Percentiles rank a stretch among this genome's conserved stretches.
phyloP scores from a whole-genome alignment of 1,139 yeast species.

The Hansenula lynferdii region DNA sequence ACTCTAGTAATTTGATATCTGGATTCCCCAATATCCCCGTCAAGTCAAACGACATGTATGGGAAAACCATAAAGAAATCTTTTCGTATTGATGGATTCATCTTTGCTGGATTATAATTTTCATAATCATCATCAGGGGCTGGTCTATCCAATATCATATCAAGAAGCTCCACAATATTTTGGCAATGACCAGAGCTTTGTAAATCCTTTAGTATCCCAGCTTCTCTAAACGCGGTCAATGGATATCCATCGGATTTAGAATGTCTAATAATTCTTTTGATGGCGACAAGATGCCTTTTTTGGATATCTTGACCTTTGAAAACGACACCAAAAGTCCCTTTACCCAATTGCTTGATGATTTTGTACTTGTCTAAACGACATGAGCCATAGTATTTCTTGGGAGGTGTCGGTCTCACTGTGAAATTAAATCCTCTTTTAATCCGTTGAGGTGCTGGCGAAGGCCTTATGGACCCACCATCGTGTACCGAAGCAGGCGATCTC shows the following conservation, averaged over 20 bases:
- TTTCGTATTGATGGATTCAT: conserved; percentile 28
- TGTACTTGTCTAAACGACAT: conserved; percentile 35
- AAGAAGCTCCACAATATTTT: conserved; percentile 69
- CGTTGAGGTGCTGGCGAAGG: not conserved
- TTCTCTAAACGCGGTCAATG: conserved; percentile 93
- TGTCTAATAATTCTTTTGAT: conserved; percentile 80
- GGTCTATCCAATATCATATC: conserved; percentile 77
- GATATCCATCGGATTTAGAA: conserved; percentile 87
- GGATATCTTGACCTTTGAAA: conserved; percentile 57
- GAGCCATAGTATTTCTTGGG: conserved; percentile 6
- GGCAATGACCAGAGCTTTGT: conserved; percentile 34
- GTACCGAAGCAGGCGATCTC: no score
- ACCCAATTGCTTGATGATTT: conserved; percentile 64
- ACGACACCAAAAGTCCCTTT: conserved; percentile 95
- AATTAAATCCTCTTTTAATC: not conserved
- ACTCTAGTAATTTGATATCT: conserved; percentile 48
- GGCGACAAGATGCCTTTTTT: conserved; percentile 62
- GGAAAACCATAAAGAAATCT: conserved; percentile 79
- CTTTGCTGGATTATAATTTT: conserved; percentile 17
- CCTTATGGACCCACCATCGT: no score
- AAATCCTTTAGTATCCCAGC: conserved; percentile 76
- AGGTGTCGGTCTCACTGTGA: no score
- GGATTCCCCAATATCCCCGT: conserved; percentile 92
- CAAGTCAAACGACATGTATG: conserved; percentile 90
- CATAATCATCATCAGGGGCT: conserved; percentile 4